Evolutionary conservation across 371 early-diverging fungal genomes (phyloP).

Genomic region (Mucor lusitanicus): DNA sequence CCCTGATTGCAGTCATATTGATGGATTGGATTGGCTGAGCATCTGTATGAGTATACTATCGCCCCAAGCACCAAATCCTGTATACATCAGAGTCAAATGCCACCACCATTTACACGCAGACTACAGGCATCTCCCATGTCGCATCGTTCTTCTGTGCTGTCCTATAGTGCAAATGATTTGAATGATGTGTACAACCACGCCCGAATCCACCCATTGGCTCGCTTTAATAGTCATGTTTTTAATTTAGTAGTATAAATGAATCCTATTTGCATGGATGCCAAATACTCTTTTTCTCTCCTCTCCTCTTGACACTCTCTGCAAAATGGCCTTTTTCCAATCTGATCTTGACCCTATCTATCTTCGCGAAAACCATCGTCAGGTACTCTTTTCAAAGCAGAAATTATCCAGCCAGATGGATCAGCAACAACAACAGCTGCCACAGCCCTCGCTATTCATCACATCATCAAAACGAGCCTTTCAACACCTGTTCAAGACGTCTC

Average conservation of each 20-base stretch:
- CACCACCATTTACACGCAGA: too few species aligned
- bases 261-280: neutral
- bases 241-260: neutral
- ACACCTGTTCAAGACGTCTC: constrained; percentile 12
- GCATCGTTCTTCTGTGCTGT: too few species aligned
- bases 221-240: neutral
- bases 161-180: neutral
- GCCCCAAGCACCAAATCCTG: neutral
- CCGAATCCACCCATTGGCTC: neutral
- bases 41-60: neutral
- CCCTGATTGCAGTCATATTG: neutral
- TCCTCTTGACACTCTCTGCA: neutral
- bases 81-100: neutral
- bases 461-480: constrained; percentile 2
- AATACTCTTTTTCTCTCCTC: neutral
- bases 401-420: neutral
- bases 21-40: neutral
- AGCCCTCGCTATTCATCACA: neutral
- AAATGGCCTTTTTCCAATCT: constrained; percentile 23
- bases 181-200: neutral
- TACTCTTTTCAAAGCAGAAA: neutral
- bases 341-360: constrained; percentile 23
- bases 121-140: too few species aligned
- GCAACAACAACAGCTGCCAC: neutral
- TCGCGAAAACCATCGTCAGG: constrained; percentile 19